phyloP scores from a whole-genome alignment of 2,329 filamentous ascomycete genomes.

The Fusarium penzigii region DNA sequence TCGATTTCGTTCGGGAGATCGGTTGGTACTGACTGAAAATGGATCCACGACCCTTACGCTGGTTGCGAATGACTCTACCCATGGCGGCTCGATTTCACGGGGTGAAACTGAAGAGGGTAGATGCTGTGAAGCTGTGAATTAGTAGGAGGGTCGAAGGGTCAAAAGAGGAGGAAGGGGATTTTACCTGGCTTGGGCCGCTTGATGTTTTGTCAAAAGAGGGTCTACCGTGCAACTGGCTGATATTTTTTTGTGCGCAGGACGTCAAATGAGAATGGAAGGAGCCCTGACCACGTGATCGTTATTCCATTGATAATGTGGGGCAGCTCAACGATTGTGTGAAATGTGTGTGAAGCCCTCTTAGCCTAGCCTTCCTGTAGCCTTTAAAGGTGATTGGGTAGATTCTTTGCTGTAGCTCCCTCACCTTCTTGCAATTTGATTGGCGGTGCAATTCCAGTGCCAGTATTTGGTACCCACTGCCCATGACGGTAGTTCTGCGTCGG shows the following conservation, averaged over 20 bases:
- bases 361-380: background rate
- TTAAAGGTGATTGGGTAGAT: background rate
- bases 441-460: too few species aligned
- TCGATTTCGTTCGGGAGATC: conserved; percentile 26
- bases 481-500: background rate
- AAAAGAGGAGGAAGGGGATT: conserved; percentile 26
- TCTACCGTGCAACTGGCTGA: conserved; percentile 29
- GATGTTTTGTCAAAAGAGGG: conserved; percentile 39
- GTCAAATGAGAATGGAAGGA: conserved; percentile 25
- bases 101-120: conserved; percentile 37
- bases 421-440: too few species aligned
- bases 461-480: too few species aligned
- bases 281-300: conserved; percentile 42
- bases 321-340: conserved; percentile 1
- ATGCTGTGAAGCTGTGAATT: conserved; percentile 33
- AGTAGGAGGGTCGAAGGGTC: conserved; percentile 29
- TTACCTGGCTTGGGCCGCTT: conserved; percentile 45
- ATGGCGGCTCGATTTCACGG: conserved; percentile 43
- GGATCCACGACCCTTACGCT: conserved; percentile 61
- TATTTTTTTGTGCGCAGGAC: conserved; percentile 43
- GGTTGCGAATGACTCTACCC: conserved; percentile 66
- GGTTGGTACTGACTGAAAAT: conserved; percentile 54
- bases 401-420: too few species aligned
- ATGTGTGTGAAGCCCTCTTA: background rate
- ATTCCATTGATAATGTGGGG: conserved; percentile 6